Conservation (phyloP, 2,329 filamentous ascomycete species). For the Calonectria henricotiae region DNA sequence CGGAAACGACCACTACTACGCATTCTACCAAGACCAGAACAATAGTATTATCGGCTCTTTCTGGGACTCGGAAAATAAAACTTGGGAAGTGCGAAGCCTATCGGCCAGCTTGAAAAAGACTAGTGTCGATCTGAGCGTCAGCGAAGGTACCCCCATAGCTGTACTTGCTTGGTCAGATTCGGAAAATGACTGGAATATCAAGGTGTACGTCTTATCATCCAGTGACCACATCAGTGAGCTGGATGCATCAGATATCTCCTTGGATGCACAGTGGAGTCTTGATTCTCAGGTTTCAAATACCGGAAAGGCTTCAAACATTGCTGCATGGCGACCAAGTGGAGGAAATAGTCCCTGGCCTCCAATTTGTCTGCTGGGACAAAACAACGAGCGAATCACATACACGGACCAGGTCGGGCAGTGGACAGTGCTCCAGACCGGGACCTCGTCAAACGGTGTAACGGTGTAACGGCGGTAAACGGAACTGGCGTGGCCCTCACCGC, state of each 20-base stretch:
- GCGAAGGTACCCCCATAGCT: neutral
- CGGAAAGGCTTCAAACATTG: neutral
- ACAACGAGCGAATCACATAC: constrained; percentile 13
- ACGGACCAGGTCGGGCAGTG: neutral
- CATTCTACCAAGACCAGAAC: neutral
- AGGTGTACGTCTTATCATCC: constrained; percentile 6
- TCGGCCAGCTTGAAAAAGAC: neutral
- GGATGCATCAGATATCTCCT: neutral
- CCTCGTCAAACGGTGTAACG: constrained; percentile 1
- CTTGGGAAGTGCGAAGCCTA: constrained; percentile 7
- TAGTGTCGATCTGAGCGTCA: constrained; percentile 3
- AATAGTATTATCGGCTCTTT: neutral
- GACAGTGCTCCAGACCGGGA: constrained; percentile 3
- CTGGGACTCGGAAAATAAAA: constrained; percentile 16
- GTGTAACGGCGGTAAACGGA: constrained; percentile 7
- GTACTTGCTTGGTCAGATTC: constrained; percentile 11
- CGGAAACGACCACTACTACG: constrained; percentile 7
- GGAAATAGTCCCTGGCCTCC: neutral
- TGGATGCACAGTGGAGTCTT: constrained; percentile 3
- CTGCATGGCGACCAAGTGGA: constrained; percentile 5
- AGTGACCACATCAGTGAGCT: constrained; percentile 2
- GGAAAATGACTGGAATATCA: constrained; percentile 9
- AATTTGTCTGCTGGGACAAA: neutral
- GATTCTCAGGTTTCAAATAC: constrained; percentile 15
- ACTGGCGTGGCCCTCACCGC: neutral